These are phyloP conservation scores for Cercospora sp. DNA, from an alignment of 2,329 filamentous ascomycete species.

Conservation along the genomic window DNA sequence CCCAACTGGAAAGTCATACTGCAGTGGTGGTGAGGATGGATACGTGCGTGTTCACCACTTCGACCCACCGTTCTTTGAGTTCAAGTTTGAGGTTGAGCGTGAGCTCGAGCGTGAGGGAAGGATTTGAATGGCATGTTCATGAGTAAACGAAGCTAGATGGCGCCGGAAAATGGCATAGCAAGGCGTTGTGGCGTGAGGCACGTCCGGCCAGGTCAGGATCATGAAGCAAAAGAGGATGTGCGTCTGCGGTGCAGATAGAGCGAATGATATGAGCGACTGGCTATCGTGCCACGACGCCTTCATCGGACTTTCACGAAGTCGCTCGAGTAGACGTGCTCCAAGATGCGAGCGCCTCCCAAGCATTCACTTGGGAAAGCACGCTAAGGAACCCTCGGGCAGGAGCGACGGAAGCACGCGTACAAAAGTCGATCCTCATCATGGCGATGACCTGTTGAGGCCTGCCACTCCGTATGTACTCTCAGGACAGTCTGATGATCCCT, in stretches of 20 bases:
- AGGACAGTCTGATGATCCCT: neutral
- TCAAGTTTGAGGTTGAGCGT: constrained; percentile 97
- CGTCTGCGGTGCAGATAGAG: neutral
- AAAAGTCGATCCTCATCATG: neutral
- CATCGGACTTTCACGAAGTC: neutral
- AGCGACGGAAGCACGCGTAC: neutral
- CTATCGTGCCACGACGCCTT: neutral
- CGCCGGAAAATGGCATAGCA: constrained; percentile 43
- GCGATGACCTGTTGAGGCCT: neutral
- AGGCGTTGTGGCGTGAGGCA: constrained; percentile 37
- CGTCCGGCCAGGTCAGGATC: constrained; percentile 1
- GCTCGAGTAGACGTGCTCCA: neutral
- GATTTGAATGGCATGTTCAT: constrained; percentile 22
- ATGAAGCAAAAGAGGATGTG: neutral
- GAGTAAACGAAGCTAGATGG: constrained; percentile 21
- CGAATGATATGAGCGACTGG: neutral
- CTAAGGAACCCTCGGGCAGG: neutral
- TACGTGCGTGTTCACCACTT: constrained; percentile 99
- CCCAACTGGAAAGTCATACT: constrained; percentile 88
- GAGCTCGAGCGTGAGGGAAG: constrained; percentile 54
- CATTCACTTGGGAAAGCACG: neutral
- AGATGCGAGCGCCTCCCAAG: neutral
- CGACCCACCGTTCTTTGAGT: constrained; percentile 98
- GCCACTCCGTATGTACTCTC: neutral
- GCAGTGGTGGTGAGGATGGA: constrained; percentile 94